Conservation (phyloP, 345 rosid species). For the Eucalyptus rudis region DNA sequence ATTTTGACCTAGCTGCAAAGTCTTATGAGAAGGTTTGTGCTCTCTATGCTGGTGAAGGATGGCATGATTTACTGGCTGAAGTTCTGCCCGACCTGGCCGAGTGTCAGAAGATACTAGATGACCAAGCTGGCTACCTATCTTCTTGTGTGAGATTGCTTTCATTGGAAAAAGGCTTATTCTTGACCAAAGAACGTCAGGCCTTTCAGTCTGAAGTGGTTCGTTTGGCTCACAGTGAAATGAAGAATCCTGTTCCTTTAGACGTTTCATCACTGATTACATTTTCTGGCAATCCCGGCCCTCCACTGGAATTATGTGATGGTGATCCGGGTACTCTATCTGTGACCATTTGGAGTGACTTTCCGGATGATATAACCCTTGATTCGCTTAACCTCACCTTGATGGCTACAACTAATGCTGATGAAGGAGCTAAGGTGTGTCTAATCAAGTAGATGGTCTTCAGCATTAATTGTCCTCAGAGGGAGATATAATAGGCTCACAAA, state of each 20-base stretch:
- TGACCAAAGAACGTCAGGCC: constrained; percentile 78
- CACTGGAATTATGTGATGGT: constrained; percentile 84
- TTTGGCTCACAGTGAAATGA: constrained; percentile 89
- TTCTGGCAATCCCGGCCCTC: constrained; percentile 87
- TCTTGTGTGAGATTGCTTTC: constrained; percentile 91
- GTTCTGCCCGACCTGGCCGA: constrained; percentile 88
- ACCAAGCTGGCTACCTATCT: constrained; percentile 89
- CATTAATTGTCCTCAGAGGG: neutral
- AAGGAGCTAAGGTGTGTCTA: constrained; percentile 70
- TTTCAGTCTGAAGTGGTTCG: constrained; percentile 86
- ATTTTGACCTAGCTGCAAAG: constrained; percentile 91
- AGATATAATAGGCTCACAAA: neutral
- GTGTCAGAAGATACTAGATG: constrained; percentile 88
- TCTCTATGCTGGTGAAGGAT: constrained; percentile 90
- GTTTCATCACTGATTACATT: constrained; percentile 88
- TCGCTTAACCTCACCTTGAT: constrained; percentile 80
- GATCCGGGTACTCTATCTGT: constrained; percentile 87
- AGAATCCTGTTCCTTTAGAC: constrained; percentile 90
- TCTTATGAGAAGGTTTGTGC: constrained; percentile 97
- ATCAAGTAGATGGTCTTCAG: neutral
- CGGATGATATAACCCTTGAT: constrained; percentile 92
- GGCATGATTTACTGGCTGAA: constrained; percentile 96
- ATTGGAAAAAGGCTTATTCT: constrained; percentile 74
- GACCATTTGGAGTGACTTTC: constrained; percentile 95
- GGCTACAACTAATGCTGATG: constrained; percentile 79